Conservation (phyloP, 2,329 filamentous ascomycete genomes). For the Cyclaneusma minus region DNA sequence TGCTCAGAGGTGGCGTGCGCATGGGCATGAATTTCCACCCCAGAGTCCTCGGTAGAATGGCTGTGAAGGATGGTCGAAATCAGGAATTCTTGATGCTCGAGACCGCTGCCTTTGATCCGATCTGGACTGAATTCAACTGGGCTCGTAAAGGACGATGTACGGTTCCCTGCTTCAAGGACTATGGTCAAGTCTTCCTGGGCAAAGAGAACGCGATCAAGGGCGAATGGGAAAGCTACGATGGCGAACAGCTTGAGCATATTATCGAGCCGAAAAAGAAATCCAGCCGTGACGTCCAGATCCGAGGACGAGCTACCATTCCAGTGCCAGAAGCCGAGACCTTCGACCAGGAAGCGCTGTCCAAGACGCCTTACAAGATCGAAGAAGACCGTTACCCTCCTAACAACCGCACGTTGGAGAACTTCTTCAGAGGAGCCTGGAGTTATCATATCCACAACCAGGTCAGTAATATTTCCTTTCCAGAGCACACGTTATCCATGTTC, state of each 20-base stretch:
- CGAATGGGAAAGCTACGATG: slow-evolving; percentile 37
- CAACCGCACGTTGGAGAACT: slow-evolving; percentile 37
- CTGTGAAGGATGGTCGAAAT: slow-evolving; percentile 36
- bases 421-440: slow-evolving; percentile 38
- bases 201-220: slow-evolving; percentile 26
- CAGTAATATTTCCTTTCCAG: slow-evolving; percentile 11
- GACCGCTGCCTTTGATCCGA: slow-evolving; percentile 38
- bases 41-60: slow-evolving; percentile 36
- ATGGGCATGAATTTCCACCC: slow-evolving; percentile 44
- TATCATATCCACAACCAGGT: slow-evolving; percentile 43
- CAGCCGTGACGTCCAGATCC: slow-evolving; percentile 1
- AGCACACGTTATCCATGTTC: slow-evolving; percentile 6
- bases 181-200: slow-evolving; percentile 34
- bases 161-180: slow-evolving; percentile 36
- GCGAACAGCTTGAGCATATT: slow-evolving; percentile 21
- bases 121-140: slow-evolving; percentile 41
- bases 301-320: slow-evolving; percentile 7
- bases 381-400: slow-evolving; percentile 38
- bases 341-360: slow-evolving; percentile 15
- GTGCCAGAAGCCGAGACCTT: slow-evolving; percentile 5
- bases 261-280: slow-evolving; percentile 13
- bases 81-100: slow-evolving; percentile 40
- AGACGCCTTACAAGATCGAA: slow-evolving; percentile 27
- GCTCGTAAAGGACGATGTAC: slow-evolving; percentile 34
- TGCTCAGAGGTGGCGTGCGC: slow-evolving; percentile 36